Evolutionary conservation across 2,329 filamentous ascomycete genomes (phyloP).

Genomic region (Claviceps arundinis): DNA sequence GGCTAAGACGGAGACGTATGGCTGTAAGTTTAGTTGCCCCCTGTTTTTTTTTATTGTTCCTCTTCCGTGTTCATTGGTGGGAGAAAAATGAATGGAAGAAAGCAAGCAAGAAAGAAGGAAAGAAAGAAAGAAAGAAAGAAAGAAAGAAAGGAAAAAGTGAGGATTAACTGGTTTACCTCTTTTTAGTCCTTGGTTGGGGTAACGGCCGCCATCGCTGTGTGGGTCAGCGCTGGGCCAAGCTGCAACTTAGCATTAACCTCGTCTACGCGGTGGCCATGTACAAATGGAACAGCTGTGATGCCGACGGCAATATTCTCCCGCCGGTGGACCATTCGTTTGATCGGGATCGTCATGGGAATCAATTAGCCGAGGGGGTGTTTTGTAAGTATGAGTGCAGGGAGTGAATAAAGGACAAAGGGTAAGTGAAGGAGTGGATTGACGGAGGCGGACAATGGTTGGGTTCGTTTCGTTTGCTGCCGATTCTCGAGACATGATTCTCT

Average conservation of each 20-base stretch:
- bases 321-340: neutral
- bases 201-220: conserved; percentile 7
- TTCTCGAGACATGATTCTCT: too few species aligned
- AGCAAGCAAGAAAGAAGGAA: too few species aligned
- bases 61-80: too few species aligned
- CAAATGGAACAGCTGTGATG: conserved; percentile 6
- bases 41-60: too few species aligned
- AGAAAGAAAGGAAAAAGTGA: too few species aligned
- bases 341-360: neutral
- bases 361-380: neutral
- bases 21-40: conserved; percentile 2
- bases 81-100: too few species aligned
- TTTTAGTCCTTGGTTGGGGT: conserved; percentile 9
- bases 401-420: too few species aligned
- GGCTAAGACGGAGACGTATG: neutral
- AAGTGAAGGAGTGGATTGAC: too few species aligned
- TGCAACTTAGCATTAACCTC: conserved; percentile 8
- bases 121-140: too few species aligned
- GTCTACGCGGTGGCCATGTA: conserved; percentile 7
- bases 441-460: too few species aligned
- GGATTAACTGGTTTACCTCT: too few species aligned
- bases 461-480: neutral
- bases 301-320: neutral
- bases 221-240: conserved; percentile 9
- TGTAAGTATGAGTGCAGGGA: neutral